Percentiles rank a stretch among this genome's conserved stretches.
These are phyloP conservation scores for Pythium brachiatum DNA, from an alignment of 352 stramenopile species.

Conservation along the genomic window DNA sequence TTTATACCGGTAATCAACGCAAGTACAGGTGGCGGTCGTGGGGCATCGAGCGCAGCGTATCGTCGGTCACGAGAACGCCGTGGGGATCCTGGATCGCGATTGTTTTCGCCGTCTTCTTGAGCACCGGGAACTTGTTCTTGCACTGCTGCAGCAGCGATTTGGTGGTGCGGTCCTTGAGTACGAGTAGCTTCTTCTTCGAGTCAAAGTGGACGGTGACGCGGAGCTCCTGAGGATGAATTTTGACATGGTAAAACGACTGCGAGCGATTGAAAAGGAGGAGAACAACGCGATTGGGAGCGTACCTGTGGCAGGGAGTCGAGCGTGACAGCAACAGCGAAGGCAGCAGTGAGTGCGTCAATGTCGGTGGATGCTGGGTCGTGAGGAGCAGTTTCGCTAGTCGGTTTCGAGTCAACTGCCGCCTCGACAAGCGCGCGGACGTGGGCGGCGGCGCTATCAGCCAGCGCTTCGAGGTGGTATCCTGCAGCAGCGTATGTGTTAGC, in stretches of 20 bases:
- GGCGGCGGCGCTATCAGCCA: slow-evolving; percentile 32
- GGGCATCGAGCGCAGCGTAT: slow-evolving; percentile 24
- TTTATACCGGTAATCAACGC: slow-evolving; percentile 22
- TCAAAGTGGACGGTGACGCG: slow-evolving; percentile 34
- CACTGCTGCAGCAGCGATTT: slow-evolving; percentile 31
- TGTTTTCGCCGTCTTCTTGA: slow-evolving; percentile 28
- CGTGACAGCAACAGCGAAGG: slow-evolving; percentile 25
- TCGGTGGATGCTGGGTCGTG: not conserved
- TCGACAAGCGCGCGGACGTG: slow-evolving; percentile 37
- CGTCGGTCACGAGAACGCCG: slow-evolving; percentile 26
- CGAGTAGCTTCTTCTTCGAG: slow-evolving; percentile 34
- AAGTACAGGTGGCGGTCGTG: slow-evolving; percentile 36
- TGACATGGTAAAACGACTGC: too few relatives aligned
- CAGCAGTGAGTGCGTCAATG: slow-evolving; percentile 16
- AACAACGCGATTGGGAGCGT: not conserved
- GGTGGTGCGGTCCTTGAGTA: slow-evolving; percentile 34
- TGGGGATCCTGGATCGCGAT: slow-evolving; percentile 33
- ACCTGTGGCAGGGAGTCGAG: slow-evolving; percentile 11
- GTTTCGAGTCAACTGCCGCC: slow-evolving; percentile 19
- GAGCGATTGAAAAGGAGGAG: not conserved
- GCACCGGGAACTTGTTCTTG: slow-evolving; percentile 38
- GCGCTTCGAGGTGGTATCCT: slow-evolving; percentile 39
- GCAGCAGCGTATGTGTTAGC: slow-evolving; percentile 1
- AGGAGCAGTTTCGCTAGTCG: slow-evolving; percentile 1
- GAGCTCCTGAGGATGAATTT: slow-evolving; percentile 24